These are phyloP conservation scores for Ophiocordyceps robertsii DNA, from an alignment of 2,329 filamentous ascomycete genomes.

Conservation along the genomic window DNA sequence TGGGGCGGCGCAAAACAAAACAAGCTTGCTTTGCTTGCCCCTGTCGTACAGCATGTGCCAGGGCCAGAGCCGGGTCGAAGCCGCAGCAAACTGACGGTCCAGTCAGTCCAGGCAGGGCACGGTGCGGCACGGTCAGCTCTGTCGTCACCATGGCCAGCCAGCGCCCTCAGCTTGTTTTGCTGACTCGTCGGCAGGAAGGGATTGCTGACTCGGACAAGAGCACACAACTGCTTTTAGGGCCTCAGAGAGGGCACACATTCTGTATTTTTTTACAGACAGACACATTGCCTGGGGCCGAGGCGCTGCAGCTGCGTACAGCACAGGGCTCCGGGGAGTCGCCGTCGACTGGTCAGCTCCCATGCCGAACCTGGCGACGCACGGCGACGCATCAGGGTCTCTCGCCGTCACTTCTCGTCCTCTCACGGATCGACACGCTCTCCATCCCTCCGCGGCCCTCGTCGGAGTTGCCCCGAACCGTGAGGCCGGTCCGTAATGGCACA, in stretches of 20 bases:
- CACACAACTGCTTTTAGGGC: no score
- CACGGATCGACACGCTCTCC: neutral
- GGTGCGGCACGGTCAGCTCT: neutral
- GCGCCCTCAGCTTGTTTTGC: no score
- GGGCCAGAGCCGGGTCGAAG: neutral
- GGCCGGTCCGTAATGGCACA: neutral
- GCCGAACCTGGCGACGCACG: neutral
- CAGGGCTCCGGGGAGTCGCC: neutral
- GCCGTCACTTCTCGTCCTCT: neutral
- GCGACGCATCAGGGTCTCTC: neutral
- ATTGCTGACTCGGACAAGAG: no score
- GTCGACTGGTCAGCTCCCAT: neutral
- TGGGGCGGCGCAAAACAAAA: neutral
- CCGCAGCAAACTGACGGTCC: neutral
- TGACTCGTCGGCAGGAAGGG: no score
- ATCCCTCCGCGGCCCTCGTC: no score
- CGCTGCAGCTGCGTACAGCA: no score
- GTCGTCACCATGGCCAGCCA: neutral
- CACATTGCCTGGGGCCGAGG: no score
- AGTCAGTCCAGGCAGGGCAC: neutral
- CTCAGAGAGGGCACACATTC: no score
- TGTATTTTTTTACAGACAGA: no score
- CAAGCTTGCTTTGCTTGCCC: neutral
- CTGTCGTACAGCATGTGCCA: neutral
- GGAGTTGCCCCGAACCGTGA: neutral